A percentile compares a stretch with the other conserved stretches of the same genome.
Evolutionary conservation across 306 rosid genomes (phyloP).

Genomic region (Corylus avellana): DNA sequence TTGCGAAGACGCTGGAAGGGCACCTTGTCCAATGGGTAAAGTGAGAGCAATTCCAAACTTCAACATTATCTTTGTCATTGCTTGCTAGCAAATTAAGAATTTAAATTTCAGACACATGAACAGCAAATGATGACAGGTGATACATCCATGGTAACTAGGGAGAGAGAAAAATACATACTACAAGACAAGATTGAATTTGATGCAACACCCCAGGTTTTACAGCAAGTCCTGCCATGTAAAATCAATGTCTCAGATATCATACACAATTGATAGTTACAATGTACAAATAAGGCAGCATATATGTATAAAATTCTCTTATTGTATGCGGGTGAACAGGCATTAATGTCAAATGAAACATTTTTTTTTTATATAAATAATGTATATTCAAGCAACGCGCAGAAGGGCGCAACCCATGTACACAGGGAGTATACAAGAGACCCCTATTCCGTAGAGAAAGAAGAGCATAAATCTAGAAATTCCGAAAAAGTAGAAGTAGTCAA

Average conservation of each 20-base stretch:
- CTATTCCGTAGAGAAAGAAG: no score
- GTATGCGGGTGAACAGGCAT: not conserved
- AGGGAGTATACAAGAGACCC: no score
- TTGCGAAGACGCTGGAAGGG: slow-evolving; percentile 60
- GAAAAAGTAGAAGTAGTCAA: not conserved
- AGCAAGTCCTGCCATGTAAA: slow-evolving; percentile 71
- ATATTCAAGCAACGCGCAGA: no score
- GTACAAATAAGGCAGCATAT: not conserved
- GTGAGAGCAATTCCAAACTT: slow-evolving; percentile 66
- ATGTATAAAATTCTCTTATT: not conserved
- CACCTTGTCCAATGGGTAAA: slow-evolving; percentile 52
- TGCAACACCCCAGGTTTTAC: slow-evolving; percentile 75
- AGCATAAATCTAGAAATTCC: no score
- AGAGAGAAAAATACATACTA: slow-evolving; percentile 53
- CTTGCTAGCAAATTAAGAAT: slow-evolving; percentile 49
- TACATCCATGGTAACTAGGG: slow-evolving; percentile 14
- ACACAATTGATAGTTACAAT: not conserved
- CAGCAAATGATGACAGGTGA: slow-evolving; percentile 18
- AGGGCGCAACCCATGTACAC: no score
- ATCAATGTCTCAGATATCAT: slow-evolving; percentile 16
- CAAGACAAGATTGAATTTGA: slow-evolving; percentile 61
- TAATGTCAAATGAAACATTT: not conserved
- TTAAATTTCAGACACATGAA: slow-evolving; percentile 24
- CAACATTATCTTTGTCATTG: slow-evolving; percentile 65
- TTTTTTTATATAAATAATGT: no score